Conservation (phyloP, 148 eudicot species). For the Rhododendron henanense region DNA sequence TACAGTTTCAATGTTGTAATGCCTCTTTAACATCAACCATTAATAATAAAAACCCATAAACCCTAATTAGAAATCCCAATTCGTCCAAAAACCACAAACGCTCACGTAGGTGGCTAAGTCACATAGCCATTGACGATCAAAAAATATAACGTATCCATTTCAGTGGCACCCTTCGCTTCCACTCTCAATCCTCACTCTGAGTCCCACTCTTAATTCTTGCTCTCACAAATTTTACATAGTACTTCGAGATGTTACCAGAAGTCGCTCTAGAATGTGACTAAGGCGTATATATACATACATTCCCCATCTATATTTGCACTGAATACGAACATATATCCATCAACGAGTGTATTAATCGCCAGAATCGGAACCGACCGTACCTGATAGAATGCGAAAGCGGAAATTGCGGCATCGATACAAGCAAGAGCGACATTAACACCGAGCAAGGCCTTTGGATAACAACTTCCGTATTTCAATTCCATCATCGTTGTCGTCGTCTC, state of each 20-base stretch:
- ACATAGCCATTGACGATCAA: no score
- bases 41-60: not conserved
- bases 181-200: not conserved
- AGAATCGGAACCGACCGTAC: constrained; percentile 19
- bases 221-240: not conserved
- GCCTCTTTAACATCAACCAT: not conserved
- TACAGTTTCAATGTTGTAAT: not conserved
- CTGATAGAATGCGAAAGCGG: constrained; percentile 68
- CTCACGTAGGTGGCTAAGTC: no score
- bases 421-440: constrained; percentile 51
- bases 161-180: not conserved
- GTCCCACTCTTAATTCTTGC: not conserved
- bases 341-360: not conserved
- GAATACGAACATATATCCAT: not conserved
- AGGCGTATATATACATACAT: not conserved
- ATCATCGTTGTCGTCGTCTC: constrained; percentile 28
- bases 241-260: not conserved
- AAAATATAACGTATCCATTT: no score
- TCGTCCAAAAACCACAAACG: not conserved
- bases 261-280: not conserved
- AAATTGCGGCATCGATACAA: constrained; percentile 50
- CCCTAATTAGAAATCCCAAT: constrained; percentile 3
- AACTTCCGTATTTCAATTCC: constrained; percentile 40
- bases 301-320: not conserved
- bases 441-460: constrained; percentile 46